phyloP scores from a whole-genome alignment of 129 eudicot species.

The Escallonia herrerae region DNA sequence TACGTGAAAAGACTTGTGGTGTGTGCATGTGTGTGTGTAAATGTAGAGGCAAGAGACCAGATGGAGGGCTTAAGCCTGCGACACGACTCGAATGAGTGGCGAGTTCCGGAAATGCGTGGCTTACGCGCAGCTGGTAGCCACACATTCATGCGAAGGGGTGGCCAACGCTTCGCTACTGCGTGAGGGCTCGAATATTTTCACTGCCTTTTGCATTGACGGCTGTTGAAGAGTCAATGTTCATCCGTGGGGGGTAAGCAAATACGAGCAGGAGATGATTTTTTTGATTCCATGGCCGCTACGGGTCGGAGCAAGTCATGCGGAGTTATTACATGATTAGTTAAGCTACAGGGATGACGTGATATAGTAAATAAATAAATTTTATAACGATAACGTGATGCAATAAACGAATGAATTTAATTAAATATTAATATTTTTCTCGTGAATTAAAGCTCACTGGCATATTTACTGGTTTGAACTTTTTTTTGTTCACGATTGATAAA shows the following conservation, averaged over 20 bases:
- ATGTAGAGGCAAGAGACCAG: constrained; percentile 7
- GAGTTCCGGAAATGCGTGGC: constrained; percentile 42
- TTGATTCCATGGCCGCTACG: background rate
- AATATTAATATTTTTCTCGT: too few species aligned
- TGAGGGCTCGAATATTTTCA: background rate
- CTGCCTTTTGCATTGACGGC: background rate
- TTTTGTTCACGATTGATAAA: too few species aligned
- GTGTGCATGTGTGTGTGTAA: background rate
- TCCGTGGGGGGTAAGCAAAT: background rate
- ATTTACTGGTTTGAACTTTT: too few species aligned
- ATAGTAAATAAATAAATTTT: too few species aligned
- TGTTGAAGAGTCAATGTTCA: background rate
- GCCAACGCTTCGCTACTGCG: background rate
- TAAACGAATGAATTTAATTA: too few species aligned
- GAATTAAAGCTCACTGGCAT: too few species aligned
- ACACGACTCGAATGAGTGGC: constrained; percentile 30
- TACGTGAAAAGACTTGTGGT: constrained; percentile 1
- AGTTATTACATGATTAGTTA: too few species aligned
- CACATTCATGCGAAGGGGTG: constrained; percentile 2
- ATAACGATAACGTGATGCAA: too few species aligned
- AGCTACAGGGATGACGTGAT: too few species aligned
- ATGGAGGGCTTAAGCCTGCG: constrained; percentile 15
- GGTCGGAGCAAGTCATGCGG: background rate
- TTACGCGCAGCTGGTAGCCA: constrained; percentile 28
- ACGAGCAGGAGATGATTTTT: background rate